Base-by-base conservation (phyloP, 352 stramenopile genomes). In the Phytophthora litchii region DNA sequence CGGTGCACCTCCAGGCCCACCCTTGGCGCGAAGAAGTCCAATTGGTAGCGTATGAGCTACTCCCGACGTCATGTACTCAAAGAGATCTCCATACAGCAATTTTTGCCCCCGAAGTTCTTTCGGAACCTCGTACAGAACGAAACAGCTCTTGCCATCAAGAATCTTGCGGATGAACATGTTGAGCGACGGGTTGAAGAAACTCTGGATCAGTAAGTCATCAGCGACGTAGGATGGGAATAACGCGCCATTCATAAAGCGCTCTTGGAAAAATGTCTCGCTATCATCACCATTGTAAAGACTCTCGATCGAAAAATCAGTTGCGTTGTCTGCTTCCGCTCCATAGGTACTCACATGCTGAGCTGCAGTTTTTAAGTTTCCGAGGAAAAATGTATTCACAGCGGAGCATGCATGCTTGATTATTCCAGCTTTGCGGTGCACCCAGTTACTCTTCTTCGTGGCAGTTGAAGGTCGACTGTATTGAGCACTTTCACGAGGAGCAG, bases 171-270 rank as follows among this genome's bases (percentile, higher is more conserved):
- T 86, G 25, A 95, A 94, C 48, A 71, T 65, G 57, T 95, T 92
- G n/a, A 95, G 62, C 14, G 83, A 93, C 32, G 83, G 80, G 37
- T 95, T 92, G 66, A 92, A 94, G 56, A 92, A 95, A 54, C 83
- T 94, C 56, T 95, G 86, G 49, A 95, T 91, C 27, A 95, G 55
- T 60, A 95, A 51, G 29, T 93, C 81, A 57, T 95, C 86, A 0
- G 82, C 83, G 0, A 94, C 86, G 20, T 80, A 91, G 7, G 81
- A 91, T 12, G 83, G 86, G 37, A 95, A 95, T 40, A 94, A 54
- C 9, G 80, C 81, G 6, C 86, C 86, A 14, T 80, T 76, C 82
- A 95, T 92, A 65, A 92, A 95, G 2, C 86, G 77, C 35, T 93
- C 86, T 57, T 95, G 82, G 59, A 94, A 92, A 31, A 95, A 92